phyloP scores from a whole-genome alignment of 2,329 filamentous ascomycete genomes.

The Cordyceps cicadae region DNA sequence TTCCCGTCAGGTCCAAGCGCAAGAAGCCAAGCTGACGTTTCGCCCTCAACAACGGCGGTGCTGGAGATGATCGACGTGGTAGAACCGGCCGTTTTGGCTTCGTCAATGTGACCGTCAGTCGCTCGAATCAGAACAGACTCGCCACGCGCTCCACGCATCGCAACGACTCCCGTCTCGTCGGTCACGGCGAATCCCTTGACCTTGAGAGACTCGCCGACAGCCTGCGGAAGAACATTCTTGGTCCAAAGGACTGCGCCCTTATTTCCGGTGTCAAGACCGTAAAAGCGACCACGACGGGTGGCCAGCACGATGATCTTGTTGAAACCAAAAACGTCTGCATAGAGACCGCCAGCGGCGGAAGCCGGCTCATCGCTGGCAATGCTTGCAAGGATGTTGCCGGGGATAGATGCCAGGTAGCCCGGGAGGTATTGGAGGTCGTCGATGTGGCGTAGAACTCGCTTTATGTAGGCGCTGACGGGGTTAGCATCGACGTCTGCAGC shows the following conservation, averaged over 20 bases:
- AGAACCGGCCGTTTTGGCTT: conserved; percentile 27
- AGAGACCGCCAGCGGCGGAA: conserved; percentile 37
- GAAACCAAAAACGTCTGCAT: conserved; percentile 75
- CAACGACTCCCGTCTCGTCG: conserved; percentile 46
- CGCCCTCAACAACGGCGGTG: conserved; percentile 45
- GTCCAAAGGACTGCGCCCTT: conserved; percentile 72
- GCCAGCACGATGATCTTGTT: conserved; percentile 76
- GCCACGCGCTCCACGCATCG: conserved; percentile 51
- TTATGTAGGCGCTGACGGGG: conserved; percentile 71
- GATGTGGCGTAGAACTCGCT: conserved; percentile 75
- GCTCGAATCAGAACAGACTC: conserved; percentile 51
- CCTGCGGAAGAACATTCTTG: conserved; percentile 51
- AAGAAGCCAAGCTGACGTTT: conserved; percentile 45
- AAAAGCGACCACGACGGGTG: conserved; percentile 69
- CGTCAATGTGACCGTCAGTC: conserved; percentile 43
- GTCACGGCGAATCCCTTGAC: conserved; percentile 60
- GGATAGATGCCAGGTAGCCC: conserved; percentile 61
- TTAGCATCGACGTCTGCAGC: conserved; percentile 82
- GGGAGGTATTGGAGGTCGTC: conserved; percentile 72
- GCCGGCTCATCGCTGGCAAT: conserved; percentile 49
- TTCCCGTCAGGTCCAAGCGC: conserved; percentile 44
- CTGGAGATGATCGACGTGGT: conserved; percentile 25
- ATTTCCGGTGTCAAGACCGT: conserved; percentile 69
- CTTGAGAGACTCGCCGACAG: conserved; percentile 50
- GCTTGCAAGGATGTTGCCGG: conserved; percentile 57